A percentile compares a stretch with the other conserved stretches of the same genome.
These are phyloP conservation scores for Yarrowia sp. DNA, from an alignment of 805 yeast genomes.

Conservation along the genomic window DNA sequence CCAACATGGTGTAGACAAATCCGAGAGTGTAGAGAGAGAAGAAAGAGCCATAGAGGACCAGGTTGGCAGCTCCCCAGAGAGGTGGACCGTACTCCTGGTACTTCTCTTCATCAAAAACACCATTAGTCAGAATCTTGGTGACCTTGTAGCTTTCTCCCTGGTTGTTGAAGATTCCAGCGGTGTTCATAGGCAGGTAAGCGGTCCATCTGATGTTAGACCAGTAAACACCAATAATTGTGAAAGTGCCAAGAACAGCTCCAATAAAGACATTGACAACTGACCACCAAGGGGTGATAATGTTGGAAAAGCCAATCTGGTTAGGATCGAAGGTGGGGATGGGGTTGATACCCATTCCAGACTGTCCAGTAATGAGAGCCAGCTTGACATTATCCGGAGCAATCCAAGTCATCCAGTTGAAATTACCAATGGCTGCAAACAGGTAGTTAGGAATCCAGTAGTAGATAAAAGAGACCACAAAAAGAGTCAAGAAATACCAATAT, in stretches of 20 bases:
- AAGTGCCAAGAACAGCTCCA: constrained; percentile 25
- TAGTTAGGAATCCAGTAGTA: constrained; percentile 61
- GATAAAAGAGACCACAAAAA: constrained; percentile 43
- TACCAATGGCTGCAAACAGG: constrained; percentile 54
- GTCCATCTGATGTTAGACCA: constrained; percentile 51
- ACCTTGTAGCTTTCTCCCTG: constrained; percentile 46
- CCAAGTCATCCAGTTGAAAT: constrained; percentile 62
- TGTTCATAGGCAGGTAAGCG: constrained; percentile 50
- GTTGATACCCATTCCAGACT: constrained; percentile 41
- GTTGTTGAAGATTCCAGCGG: constrained; percentile 43
- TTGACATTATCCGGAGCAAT: constrained; percentile 49
- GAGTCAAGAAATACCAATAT: constrained; percentile 42
- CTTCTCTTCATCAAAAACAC: constrained; percentile 43
- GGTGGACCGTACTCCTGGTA: constrained; percentile 55
- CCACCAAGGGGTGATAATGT: constrained; percentile 28
- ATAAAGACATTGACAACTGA: constrained; percentile 11
- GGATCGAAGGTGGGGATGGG: constrained; percentile 46
- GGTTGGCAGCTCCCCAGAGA: constrained; percentile 52
- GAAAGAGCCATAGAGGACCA: constrained; percentile 51
- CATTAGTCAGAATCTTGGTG: constrained; percentile 42
- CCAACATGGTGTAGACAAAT: constrained; percentile 48
- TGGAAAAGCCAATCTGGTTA: constrained; percentile 34
- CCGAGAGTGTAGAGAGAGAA: constrained; percentile 52
- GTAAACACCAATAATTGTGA: constrained; percentile 34
- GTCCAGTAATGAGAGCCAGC: constrained; percentile 52